Conservation (phyloP, 2,329 filamentous ascomycete genomes). For the Catunica adiposa region DNA sequence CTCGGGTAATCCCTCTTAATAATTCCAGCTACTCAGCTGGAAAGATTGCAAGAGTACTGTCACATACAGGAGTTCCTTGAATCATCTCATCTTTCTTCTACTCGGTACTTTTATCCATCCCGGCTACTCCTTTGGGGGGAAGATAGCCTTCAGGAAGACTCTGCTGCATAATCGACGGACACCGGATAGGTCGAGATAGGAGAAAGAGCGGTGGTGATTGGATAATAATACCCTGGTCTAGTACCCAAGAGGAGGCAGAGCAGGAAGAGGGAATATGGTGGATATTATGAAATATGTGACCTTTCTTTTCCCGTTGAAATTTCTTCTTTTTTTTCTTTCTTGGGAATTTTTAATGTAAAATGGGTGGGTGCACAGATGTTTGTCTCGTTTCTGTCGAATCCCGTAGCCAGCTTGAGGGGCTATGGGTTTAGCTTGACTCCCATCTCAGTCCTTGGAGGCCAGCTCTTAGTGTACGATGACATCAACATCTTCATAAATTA, state of each 20-base stretch:
- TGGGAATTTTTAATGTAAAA: not conserved
- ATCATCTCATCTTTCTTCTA: not conserved
- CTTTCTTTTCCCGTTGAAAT: not conserved
- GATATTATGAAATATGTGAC: not conserved
- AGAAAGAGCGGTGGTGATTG: not conserved
- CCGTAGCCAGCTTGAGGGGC: not conserved
- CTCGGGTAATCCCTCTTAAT: not conserved
- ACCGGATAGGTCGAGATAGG: not conserved
- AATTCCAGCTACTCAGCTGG: not conserved
- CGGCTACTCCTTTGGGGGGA: not conserved
- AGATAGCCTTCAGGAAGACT: not conserved
- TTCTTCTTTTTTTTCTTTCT: too few species aligned
- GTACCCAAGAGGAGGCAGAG: not conserved
- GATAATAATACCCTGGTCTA: not conserved
- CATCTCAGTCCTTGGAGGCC: too few species aligned
- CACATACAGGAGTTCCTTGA: not conserved
- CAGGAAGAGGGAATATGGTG: not conserved
- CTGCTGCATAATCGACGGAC: too few species aligned
- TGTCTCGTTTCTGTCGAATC: not conserved
- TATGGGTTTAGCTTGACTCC: not conserved
- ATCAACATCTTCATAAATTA: not conserved
- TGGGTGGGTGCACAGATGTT: not conserved
- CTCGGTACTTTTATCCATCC: not conserved
- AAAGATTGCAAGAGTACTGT: not conserved
- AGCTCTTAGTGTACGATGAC: too few species aligned